Base-by-base conservation (phyloP, 352 stramenopile genomes). In the Globisporangium rhizosaccharum region DNA sequence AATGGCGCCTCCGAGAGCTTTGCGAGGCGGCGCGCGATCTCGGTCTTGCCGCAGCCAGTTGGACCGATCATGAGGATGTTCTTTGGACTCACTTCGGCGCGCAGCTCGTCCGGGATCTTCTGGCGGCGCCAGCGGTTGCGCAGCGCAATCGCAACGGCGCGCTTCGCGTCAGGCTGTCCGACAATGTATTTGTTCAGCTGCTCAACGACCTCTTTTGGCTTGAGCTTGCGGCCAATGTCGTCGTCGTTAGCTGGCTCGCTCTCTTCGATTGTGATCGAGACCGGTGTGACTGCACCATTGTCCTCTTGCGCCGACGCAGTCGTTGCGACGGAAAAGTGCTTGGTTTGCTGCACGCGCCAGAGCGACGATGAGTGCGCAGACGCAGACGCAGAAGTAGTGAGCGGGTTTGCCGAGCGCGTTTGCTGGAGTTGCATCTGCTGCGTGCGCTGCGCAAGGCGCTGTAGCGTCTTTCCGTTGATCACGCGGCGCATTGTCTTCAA, bases 41-140 rank as follows among this genome's bases (percentile, higher is more conserved):
- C 97, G 10, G 97, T 99, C 76, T 98, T 98, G 51, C 97, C 97
- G 59, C 94, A 99, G 39, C 97, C 97, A 6, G 97, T 99, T 4
- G 97, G 97, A 6, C 97, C 97, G 61, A 99, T 99, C 96, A 99
- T 99, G 37, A 99, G 70, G 36, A 99, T 99, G 75, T 99, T 99
- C 71, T 99, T 98, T n/a, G 97, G 97, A 14, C 97, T 98, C 55
- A 98, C 85, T 57, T 97, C 89, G 3, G 80, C 66, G 9, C 83
- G 86, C 56, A 97, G 68, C 15, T 98, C 92, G 33, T 98, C 88
- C 23, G 87, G 76, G 42, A 99, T 88, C 66, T 98, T 97, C 59
- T 95, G 86, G 14, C 97, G 90, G 52, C 97, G 89, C 97, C 97
- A 99, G 58, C 97, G 87, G 73, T 99, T 99, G 68, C 97, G 87